These are phyloP conservation scores for Berkeleyomyces basicola DNA, from an alignment of 2,329 filamentous ascomycete genomes.

Conservation along the genomic window DNA sequence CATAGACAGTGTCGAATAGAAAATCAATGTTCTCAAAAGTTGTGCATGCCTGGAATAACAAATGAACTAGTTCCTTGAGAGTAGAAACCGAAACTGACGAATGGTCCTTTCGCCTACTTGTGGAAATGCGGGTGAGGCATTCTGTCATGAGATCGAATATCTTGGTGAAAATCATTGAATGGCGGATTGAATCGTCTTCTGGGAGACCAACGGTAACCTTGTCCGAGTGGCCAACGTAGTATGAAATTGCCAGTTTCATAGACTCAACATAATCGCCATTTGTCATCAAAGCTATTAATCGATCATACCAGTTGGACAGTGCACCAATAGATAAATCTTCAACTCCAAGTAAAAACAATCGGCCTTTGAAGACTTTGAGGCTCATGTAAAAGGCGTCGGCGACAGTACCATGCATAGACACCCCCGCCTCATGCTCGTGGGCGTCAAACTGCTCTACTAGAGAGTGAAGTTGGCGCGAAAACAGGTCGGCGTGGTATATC, in stretches of 20 bases:
- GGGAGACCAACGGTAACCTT: slow-evolving; percentile 88
- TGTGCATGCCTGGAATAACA: slow-evolving; percentile 69
- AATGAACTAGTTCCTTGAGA: slow-evolving; percentile 50
- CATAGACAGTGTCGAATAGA: slow-evolving; percentile 79
- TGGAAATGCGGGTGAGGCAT: slow-evolving; percentile 56
- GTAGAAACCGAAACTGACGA: slow-evolving; percentile 1
- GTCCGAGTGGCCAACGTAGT: slow-evolving; percentile 81
- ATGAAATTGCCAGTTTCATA: slow-evolving; percentile 77
- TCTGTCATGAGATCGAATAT: slow-evolving; percentile 86
- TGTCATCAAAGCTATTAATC: slow-evolving; percentile 86
- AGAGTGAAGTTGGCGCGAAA: slow-evolving; percentile 68
- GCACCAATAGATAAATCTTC: slow-evolving; percentile 83
- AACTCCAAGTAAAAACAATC: slow-evolving; percentile 83
- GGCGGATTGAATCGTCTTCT: slow-evolving; percentile 59
- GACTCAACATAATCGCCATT: slow-evolving; percentile 89
- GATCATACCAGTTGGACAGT: slow-evolving; percentile 92
- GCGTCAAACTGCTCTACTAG: slow-evolving; percentile 70
- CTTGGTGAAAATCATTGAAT: slow-evolving; percentile 73
- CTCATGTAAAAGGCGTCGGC: slow-evolving; percentile 98
- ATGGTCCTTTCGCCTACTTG: not conserved
- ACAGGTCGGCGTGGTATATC: slow-evolving; percentile 81
- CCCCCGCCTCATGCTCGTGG: slow-evolving; percentile 49
- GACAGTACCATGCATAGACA: slow-evolving; percentile 84
- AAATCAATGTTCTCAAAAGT: slow-evolving; percentile 66
- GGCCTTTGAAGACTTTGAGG: slow-evolving; percentile 86